These are phyloP conservation scores for Suillus sp. DNA, from an alignment of 768 basidiomycete genomes.

Conservation along the genomic window DNA sequence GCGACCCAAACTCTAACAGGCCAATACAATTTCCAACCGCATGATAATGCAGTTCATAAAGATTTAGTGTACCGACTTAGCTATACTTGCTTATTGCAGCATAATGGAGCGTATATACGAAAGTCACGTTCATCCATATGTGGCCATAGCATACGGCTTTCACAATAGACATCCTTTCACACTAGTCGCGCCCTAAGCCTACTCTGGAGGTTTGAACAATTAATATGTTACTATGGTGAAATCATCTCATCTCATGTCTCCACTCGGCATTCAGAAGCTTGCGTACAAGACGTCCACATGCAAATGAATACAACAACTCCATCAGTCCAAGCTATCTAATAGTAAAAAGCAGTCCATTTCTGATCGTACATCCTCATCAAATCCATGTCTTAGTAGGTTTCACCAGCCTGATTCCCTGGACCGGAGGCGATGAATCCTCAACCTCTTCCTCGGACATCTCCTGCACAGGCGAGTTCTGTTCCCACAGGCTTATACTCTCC, in stretches of 20 bases:
- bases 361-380: conserved; percentile 14
- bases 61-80: not conserved
- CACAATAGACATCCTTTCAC: not conserved
- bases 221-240: not conserved
- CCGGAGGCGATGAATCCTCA: conserved; percentile 7
- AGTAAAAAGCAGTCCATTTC: conserved; percentile 1
- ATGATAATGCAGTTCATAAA: not conserved
- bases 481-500: conserved; percentile 61
- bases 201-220: not conserved
- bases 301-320: not conserved
- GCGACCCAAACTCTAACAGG: not conserved
- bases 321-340: not conserved
- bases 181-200: not conserved
- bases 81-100: not conserved
- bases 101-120: not conserved
- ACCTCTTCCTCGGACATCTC: conserved; percentile 21
- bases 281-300: not conserved
- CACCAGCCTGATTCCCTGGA: conserved; percentile 45
- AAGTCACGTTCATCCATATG: not conserved
- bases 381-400: conserved; percentile 29
- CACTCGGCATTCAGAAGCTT: not conserved
- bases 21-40: not conserved
- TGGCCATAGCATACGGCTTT: not conserved
- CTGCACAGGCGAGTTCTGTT: conserved; percentile 25
- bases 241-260: not conserved